A percentile compares a stretch with the other conserved stretches of the same genome.
Conservation (phyloP, 441 rosid genomes). For the Cnidoscolus chayamansa region DNA sequence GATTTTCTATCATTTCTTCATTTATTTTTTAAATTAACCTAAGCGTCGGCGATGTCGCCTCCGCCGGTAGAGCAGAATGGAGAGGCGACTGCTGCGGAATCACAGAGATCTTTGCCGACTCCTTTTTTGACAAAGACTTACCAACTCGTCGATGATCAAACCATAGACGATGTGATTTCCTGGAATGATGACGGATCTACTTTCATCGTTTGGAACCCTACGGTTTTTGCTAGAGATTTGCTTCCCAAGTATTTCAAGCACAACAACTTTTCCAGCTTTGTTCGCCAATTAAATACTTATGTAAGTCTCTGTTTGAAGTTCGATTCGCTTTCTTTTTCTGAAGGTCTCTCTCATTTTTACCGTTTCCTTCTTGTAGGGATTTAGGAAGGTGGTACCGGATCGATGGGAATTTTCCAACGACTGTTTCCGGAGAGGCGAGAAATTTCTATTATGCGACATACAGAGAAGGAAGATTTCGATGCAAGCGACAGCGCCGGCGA, state of each 20-base stretch:
- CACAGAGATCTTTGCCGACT: slow-evolving; percentile 74
- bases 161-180: slow-evolving; percentile 69
- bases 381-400: slow-evolving; percentile 86
- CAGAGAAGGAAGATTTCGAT: slow-evolving; percentile 69
- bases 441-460: slow-evolving; percentile 63
- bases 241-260: slow-evolving; percentile 91
- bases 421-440: slow-evolving; percentile 70
- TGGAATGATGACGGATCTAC: slow-evolving; percentile 89
- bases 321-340: neutral
- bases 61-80: slow-evolving; percentile 49
- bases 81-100: slow-evolving; percentile 39
- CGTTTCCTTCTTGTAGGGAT: slow-evolving; percentile 40
- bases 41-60: slow-evolving; percentile 24
- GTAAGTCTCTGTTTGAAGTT: slow-evolving; percentile 36
- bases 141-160: slow-evolving; percentile 73
- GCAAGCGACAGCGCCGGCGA: slow-evolving; percentile 21
- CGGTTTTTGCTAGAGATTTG: slow-evolving; percentile 82
- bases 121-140: slow-evolving; percentile 85
- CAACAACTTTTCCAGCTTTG: slow-evolving; percentile 93
- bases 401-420: slow-evolving; percentile 93
- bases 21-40: neutral
- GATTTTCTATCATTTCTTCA: neutral
- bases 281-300: slow-evolving; percentile 94
- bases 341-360: neutral
- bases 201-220: slow-evolving; percentile 84